Base-by-base conservation (phyloP, 305 asterid species). In the Solanum hybrid region DNA sequence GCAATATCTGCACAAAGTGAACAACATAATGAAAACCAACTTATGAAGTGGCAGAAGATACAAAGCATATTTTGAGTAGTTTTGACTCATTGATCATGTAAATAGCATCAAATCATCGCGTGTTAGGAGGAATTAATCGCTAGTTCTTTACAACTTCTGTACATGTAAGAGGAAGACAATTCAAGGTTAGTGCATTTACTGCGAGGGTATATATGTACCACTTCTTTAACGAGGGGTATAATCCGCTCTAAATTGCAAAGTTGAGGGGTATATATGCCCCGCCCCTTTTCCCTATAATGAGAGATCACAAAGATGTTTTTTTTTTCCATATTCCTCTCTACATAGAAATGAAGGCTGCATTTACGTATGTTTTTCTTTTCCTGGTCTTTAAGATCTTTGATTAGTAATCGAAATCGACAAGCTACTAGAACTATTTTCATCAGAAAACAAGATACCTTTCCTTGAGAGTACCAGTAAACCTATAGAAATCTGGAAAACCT, bases 401-500 rank as follows among this genome's bases (percentile, higher is more conserved):
- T 32, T 86, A 41, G 89, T 68, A 14, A 68, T 57, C 20, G 68
- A 38, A 34, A 87, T 68, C 14, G 1, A 68, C n/a, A 39, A 88
- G 45, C 86, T 32, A 88, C 11, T 20, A 26, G 3, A 88, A 32
- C 13, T 57, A 11, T 33, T 61, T 86, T 32, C 77, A 32, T 12
- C 78, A 61, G 78, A 32, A 86, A 61, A 61, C 37, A 51, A 32
- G 72, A 90, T 94, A 93, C 98, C 98, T 95, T 88, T 93, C 96
- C 90, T 93, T 95, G 34, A 94, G 87, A 65, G 91, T 93, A 41
- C 98, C 98, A 70, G 91, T 93, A 90, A 96, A 95, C 93, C 92
- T 91, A 90, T 95, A 96, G 93, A 95, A 94, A 90, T 96, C 98
- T 8, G 96, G 98, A 92, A 96, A 96, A 89, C 98, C 98, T 93